Percentiles rank a stretch among this genome's conserved stretches.
These are phyloP conservation scores for Euptelea pleiosperma DNA, from an alignment of 164 flowering plant species.

Conservation along the genomic window DNA sequence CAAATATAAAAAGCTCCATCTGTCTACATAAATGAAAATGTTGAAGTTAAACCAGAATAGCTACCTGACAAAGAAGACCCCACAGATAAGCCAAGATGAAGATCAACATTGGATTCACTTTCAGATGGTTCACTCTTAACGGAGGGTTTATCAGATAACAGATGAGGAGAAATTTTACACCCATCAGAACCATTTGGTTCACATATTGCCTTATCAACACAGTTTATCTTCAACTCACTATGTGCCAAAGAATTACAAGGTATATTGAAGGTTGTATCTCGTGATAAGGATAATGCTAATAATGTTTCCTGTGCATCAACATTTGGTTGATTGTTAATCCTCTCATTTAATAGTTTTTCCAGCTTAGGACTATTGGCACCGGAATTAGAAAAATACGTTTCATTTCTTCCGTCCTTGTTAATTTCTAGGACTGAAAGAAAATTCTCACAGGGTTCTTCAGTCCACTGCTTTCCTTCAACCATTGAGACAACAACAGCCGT, in stretches of 20 bases:
- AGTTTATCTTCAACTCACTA: constrained; percentile 21
- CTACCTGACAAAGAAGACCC: constrained; percentile 40
- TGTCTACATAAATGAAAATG: neutral
- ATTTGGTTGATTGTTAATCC: constrained; percentile 19
- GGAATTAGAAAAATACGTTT: constrained; percentile 10
- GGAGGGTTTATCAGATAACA: constrained; percentile 10
- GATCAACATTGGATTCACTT: constrained; percentile 30
- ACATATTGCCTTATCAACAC: constrained; percentile 16
- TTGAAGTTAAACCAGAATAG: neutral
- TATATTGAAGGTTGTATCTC: constrained; percentile 22
- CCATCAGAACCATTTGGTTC: constrained; percentile 20
- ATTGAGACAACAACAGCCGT: constrained; percentile 88
- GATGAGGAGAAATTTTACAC: constrained; percentile 14
- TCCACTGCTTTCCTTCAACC: constrained; percentile 40
- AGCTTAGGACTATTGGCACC: constrained; percentile 11
- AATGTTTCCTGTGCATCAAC: constrained; percentile 23
- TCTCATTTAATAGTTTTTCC: constrained; percentile 15
- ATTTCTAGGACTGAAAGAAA: constrained; percentile 18
- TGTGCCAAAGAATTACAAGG: constrained; percentile 22
- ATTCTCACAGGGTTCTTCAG: constrained; percentile 26
- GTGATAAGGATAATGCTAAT: constrained; percentile 34
- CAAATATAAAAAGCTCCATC: neutral
- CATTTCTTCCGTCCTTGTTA: constrained; percentile 15
- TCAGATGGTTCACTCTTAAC: constrained; percentile 19
- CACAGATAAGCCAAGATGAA: constrained; percentile 38